Conservation (phyloP, 2,329 filamentous ascomycete species). For the Penicillium vulpinum region DNA sequence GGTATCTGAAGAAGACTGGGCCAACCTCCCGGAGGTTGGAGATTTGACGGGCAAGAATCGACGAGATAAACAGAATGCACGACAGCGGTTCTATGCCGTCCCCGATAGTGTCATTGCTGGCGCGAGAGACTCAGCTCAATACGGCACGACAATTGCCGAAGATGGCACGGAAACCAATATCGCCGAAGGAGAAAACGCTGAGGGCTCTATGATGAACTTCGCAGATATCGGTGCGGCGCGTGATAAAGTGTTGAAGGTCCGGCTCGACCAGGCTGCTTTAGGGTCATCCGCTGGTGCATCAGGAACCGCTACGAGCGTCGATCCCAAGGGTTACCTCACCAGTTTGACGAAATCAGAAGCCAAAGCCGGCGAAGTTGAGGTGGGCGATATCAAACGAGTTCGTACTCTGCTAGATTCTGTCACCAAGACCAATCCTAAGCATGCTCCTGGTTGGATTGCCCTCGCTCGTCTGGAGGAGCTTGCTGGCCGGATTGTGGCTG, state of each 20-base stretch:
- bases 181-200: constrained; percentile 51
- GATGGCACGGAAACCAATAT: constrained; percentile 62
- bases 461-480: constrained; percentile 89
- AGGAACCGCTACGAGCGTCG: constrained; percentile 86
- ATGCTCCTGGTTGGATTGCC: constrained; percentile 94
- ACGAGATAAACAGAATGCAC: constrained; percentile 76
- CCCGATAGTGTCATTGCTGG: constrained; percentile 93
- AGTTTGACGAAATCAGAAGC: constrained; percentile 80
- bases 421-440: constrained; percentile 93
- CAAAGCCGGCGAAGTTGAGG: constrained; percentile 75
- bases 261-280: constrained; percentile 82
- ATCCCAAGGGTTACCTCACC: constrained; percentile 94
- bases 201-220: constrained; percentile 97
- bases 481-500: constrained; percentile 86
- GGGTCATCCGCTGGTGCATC: constrained; percentile 67
- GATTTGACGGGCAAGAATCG: constrained; percentile 94
- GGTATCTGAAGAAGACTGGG: constrained; percentile 95
- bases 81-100: constrained; percentile 90
- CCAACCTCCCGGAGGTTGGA: constrained; percentile 89
- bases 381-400: constrained; percentile 93
- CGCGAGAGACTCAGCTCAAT: constrained; percentile 74
- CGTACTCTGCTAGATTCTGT: constrained; percentile 92
- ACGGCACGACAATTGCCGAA: constrained; percentile 85
- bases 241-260: constrained; percentile 93
- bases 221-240: constrained; percentile 94